Base-by-base conservation (phyloP, 2,329 filamentous ascomycete genomes). In the Cladosporium sp. region DNA sequence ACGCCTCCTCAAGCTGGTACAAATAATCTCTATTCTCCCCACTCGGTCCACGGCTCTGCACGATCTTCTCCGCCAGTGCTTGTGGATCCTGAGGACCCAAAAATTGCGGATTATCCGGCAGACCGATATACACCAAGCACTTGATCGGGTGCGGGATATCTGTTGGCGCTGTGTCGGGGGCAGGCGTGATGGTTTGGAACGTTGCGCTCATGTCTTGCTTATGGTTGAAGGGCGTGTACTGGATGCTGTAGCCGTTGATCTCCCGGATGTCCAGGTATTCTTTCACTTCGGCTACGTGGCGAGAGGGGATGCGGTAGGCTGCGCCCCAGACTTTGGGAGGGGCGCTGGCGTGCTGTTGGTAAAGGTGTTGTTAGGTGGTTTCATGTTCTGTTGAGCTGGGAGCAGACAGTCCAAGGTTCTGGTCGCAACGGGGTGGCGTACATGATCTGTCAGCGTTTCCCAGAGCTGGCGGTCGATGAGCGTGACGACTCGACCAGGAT, bases 191-290 rank as follows among this genome's bases (percentile, higher is more conserved):
- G 34, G 30, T 56, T 8, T 56, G 54, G 19, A 38, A 14, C 14
- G 54, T 56, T 28, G 65, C 63, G 3, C 83, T 80, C 6, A 88
- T 86, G 67, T 92, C 80, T 50, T 56, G 54, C 34, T 47, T 47
- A 22, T 30, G 42, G 49, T 59, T 51, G 73, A 97, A 97, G 0
- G 88, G 85, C 28, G 92, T 90, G 74, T 92, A 90, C 75, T 97
- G 92, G 65, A 96, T 95, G 56, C 87, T 90, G 76, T 99, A 99
- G 25, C 94, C 94, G 76, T 97, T 96, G 71, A 97, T 96, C 75
- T 99, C 94, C 47, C 94, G 88, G 64, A 97, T 93, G 74, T 97
- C 92, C 50, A 99, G 89, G 73, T 97, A 97, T 60, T 87, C 83
- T 66, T 90, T 88, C 3, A 97, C 93, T 76, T 93, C 88, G 61